Percentiles rank a stretch among this genome's conserved stretches.
These are phyloP conservation scores for Scalesia atractyloides DNA, from an alignment of 129 eudicot genomes.

Conservation along the genomic window DNA sequence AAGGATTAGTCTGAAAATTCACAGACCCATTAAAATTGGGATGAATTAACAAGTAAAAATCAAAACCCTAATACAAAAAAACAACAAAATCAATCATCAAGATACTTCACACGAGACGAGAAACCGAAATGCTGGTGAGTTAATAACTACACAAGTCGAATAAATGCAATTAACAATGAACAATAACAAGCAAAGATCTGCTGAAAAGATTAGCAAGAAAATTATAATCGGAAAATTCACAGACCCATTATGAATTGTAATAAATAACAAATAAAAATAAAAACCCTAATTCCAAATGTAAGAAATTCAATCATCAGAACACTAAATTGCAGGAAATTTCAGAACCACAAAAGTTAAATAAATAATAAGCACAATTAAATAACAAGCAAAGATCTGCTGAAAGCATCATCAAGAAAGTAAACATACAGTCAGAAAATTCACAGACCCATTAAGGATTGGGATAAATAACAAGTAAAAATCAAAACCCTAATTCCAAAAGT, in stretches of 20 bases:
- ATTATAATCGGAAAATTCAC: neutral
- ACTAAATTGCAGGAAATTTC: no score
- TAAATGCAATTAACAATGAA: neutral
- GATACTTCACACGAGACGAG: neutral
- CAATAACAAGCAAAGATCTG: slow-evolving; percentile 14
- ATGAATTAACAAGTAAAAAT: neutral
- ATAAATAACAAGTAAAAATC: neutral
- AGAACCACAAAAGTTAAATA: no score
- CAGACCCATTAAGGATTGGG: no score
- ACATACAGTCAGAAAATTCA: no score
- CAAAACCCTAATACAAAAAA: slow-evolving; percentile 23
- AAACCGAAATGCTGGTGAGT: slow-evolving; percentile 12
- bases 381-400: no score
- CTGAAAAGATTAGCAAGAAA: neutral
- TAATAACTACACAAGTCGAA: neutral
- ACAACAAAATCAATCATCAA: neutral
- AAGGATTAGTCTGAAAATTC: no score
- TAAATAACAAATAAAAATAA: no score
- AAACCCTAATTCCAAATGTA: no score
- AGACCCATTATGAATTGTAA: neutral
- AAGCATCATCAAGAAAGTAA: no score
- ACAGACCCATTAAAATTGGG: no score
- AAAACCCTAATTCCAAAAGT: slow-evolving; percentile 25
- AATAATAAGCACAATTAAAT: no score
- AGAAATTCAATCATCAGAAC: no score